A percentile compares a stretch with the other conserved stretches of the same genome.
phyloP scores from a whole-genome alignment of 2,329 filamentous ascomycete species.

The Scedosporium boydii region DNA sequence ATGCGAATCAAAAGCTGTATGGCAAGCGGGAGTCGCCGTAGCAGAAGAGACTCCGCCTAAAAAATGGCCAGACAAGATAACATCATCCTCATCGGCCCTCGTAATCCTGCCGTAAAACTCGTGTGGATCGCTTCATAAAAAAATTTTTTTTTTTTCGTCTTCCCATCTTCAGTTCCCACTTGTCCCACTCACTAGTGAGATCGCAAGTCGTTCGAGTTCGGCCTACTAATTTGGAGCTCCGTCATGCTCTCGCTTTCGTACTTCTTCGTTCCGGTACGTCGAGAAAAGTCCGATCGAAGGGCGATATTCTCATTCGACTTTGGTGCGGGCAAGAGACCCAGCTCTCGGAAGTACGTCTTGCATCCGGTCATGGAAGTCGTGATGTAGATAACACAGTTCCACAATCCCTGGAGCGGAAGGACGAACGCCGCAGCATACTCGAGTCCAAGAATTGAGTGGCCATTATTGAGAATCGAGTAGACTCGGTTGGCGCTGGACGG shows the following conservation, averaged over 20 bases:
- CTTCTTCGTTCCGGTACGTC: slow-evolving; percentile 15
- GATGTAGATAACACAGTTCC: slow-evolving; percentile 66
- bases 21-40: background rate
- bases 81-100: background rate
- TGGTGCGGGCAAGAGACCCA: slow-evolving; percentile 4
- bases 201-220: slow-evolving; percentile 23
- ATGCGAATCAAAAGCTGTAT: background rate
- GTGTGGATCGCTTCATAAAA: background rate
- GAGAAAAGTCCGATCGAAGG: slow-evolving; percentile 9
- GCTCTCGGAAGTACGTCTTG: slow-evolving; percentile 18
- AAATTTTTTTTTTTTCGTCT: slow-evolving; percentile 2
- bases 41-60: too few species aligned
- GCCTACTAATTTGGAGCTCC: slow-evolving; percentile 32
- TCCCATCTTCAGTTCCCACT: slow-evolving; percentile 2
- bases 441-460: slow-evolving; percentile 40
- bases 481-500: slow-evolving; percentile 64
- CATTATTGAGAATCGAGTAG: slow-evolving; percentile 48
- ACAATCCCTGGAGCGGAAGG: slow-evolving; percentile 66
- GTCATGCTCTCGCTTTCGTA: slow-evolving; percentile 43
- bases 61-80: too few species aligned
- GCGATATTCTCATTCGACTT: slow-evolving; percentile 6
- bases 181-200: background rate
- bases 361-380: slow-evolving; percentile 53
- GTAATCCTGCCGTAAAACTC: background rate
- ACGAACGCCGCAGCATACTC: slow-evolving; percentile 61